These are phyloP conservation scores for Boehmeria nivea DNA, from an alignment of 306 rosid genomes.

Conservation along the genomic window DNA sequence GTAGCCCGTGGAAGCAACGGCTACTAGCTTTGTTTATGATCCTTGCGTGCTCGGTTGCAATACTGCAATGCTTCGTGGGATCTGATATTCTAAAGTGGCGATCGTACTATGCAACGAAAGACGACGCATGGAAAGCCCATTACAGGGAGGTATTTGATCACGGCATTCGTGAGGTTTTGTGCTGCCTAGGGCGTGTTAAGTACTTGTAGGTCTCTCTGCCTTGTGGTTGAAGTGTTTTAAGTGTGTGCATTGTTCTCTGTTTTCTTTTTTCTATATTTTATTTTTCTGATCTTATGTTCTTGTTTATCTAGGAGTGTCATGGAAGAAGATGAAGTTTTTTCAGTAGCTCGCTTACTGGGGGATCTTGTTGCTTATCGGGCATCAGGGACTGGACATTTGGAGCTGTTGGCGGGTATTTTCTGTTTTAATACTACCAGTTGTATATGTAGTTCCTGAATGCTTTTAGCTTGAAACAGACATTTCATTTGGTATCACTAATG, in stretches of 20 bases:
- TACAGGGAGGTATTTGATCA: conserved; percentile 78
- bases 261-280: conserved; percentile 9
- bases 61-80: conserved; percentile 64
- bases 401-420: conserved; percentile 82
- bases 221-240: conserved; percentile 11
- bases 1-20: conserved; percentile 33
- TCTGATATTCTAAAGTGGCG: conserved; percentile 76
- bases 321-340: conserved; percentile 82
- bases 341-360: conserved; percentile 75
- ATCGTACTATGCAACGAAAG: conserved; percentile 66
- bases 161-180: conserved; percentile 85
- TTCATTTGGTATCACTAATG: neutral
- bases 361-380: conserved; percentile 95
- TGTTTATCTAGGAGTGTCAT: conserved; percentile 36
- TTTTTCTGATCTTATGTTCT: conserved; percentile 13
- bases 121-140: conserved; percentile 81
- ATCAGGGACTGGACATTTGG: conserved; percentile 83
- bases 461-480: neutral
- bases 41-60: conserved; percentile 37
- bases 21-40: conserved; percentile 37
- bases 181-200: conserved; percentile 79
- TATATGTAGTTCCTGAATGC: neutral
- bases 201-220: conserved; percentile 50
- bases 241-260: neutral
- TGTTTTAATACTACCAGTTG: conserved; percentile 1